Percentiles rank a stretch among this genome's conserved stretches.
Evolutionary conservation across 306 rosid species (phyloP).

Genomic region (Cicer arietinum): DNA sequence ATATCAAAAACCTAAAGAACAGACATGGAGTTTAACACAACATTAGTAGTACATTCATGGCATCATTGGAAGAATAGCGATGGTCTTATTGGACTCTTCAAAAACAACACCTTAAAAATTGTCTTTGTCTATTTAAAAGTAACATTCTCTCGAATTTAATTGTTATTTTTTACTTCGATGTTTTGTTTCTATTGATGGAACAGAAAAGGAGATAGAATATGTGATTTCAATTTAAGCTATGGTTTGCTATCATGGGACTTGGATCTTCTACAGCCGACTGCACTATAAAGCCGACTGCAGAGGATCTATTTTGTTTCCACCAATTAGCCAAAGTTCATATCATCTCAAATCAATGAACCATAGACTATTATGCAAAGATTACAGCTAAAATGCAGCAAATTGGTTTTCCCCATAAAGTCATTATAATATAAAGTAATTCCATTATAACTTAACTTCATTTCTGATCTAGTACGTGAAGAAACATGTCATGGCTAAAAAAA

Average conservation of each 20-base stretch:
- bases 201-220: background rate
- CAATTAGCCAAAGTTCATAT: constrained; percentile 12
- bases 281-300: no score
- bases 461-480: constrained; percentile 34
- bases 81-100: background rate
- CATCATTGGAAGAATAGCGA: constrained; percentile 25
- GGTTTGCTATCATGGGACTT: background rate
- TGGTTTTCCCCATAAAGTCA: background rate
- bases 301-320: background rate
- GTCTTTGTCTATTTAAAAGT: background rate
- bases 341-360: background rate
- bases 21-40: constrained; percentile 7
- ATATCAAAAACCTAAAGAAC: constrained; percentile 73
- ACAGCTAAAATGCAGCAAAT: no score
- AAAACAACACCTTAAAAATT: background rate
- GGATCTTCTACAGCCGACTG: no score
- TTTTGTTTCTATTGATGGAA: background rate
- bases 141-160: background rate
- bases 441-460: constrained; percentile 1
- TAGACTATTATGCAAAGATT: no score
- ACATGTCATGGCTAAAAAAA: constrained; percentile 6
- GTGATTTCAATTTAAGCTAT: background rate
- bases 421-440: background rate
- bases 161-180: background rate
- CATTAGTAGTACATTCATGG: constrained; percentile 19